Percentiles rank a stretch among this genome's conserved stretches.
phyloP scores from a whole-genome alignment of 2,329 filamentous ascomycete genomes.

The Sodiomyces alkalinus region DNA sequence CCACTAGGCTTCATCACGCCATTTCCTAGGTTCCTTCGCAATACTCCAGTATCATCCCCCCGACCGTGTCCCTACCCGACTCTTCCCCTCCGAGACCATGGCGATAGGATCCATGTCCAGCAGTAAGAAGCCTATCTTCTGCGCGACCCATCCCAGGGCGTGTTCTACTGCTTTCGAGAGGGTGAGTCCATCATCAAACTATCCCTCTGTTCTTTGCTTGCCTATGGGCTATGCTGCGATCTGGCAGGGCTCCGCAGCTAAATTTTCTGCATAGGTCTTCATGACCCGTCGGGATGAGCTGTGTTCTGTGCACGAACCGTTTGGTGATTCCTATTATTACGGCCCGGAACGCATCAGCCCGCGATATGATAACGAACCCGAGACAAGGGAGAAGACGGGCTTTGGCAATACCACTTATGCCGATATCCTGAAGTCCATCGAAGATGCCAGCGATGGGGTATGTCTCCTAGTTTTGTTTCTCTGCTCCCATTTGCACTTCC shows the following conservation, averaged over 20 bases:
- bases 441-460: constrained; percentile 60
- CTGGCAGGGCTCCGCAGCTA: too few relatives aligned
- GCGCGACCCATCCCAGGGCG: constrained; percentile 84
- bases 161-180: constrained; percentile 96
- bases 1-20: too few relatives aligned
- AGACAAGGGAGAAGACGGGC: constrained; percentile 42
- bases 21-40: too few relatives aligned
- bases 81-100: constrained; percentile 32
- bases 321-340: constrained; percentile 93
- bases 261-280: constrained; percentile 81
- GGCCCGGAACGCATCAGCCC: constrained; percentile 75
- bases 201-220: too few relatives aligned
- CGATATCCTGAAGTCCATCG: constrained; percentile 63
- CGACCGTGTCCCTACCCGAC: not conserved
- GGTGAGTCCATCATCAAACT: constrained; percentile 33
- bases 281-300: constrained; percentile 81
- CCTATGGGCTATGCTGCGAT: too few relatives aligned
- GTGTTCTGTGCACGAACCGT: constrained; percentile 83
- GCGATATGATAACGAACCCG: constrained; percentile 58
- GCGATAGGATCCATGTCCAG: constrained; percentile 17
- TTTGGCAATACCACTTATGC: constrained; percentile 57
- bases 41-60: not conserved
- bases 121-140: constrained; percentile 53
- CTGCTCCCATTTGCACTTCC: constrained; percentile 9
- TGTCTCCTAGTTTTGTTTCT: constrained; percentile 15